A percentile compares a stretch with the other conserved stretches of the same genome.
Evolutionary conservation across 768 basidiomycete species (phyloP).

Genomic region (Leccinum obscurum): DNA sequence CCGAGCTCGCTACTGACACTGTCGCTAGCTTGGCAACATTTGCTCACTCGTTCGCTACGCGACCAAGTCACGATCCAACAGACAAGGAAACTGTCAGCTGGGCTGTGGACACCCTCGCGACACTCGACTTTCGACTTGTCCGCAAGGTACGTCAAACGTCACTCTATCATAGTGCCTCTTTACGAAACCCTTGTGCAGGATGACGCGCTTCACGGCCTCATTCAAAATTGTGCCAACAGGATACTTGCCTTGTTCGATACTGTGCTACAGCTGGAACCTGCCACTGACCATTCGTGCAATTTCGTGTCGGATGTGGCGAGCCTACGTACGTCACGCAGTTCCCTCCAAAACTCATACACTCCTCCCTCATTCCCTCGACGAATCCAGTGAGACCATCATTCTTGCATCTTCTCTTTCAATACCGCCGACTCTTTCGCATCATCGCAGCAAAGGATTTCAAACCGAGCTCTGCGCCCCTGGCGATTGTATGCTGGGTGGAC

Average conservation of each 20-base stretch:
- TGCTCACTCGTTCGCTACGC: slow-evolving; percentile 18
- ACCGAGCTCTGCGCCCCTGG: slow-evolving; percentile 22
- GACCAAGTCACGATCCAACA: not conserved
- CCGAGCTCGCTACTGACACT: slow-evolving; percentile 14
- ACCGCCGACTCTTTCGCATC: slow-evolving; percentile 48
- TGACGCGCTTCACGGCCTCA: slow-evolving; percentile 30
- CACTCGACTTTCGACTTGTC: slow-evolving; percentile 32
- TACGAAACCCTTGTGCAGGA: slow-evolving; percentile 29
- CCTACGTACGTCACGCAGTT: slow-evolving; percentile 21
- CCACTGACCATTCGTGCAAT: slow-evolving; percentile 3
- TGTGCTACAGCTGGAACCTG: slow-evolving; percentile 13
- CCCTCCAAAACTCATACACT: not conserved
- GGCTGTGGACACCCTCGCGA: slow-evolving; percentile 26
- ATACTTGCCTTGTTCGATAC: slow-evolving; percentile 35
- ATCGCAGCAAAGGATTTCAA: slow-evolving; percentile 39
- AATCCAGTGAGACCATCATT: slow-evolving; percentile 33
- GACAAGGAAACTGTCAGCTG: slow-evolving; percentile 18
- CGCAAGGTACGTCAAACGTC: slow-evolving; percentile 23
- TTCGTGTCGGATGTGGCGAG: slow-evolving; percentile 15
- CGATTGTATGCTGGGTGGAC: slow-evolving; percentile 67
- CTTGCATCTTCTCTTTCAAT: slow-evolving; percentile 47
- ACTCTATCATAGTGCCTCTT: not conserved
- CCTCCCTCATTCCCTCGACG: slow-evolving; percentile 9
- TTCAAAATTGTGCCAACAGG: slow-evolving; percentile 35
- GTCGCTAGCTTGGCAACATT: slow-evolving; percentile 22